These are phyloP conservation scores for Russula dissimulans DNA, from an alignment of 768 basidiomycete species.

Conservation along the genomic window DNA sequence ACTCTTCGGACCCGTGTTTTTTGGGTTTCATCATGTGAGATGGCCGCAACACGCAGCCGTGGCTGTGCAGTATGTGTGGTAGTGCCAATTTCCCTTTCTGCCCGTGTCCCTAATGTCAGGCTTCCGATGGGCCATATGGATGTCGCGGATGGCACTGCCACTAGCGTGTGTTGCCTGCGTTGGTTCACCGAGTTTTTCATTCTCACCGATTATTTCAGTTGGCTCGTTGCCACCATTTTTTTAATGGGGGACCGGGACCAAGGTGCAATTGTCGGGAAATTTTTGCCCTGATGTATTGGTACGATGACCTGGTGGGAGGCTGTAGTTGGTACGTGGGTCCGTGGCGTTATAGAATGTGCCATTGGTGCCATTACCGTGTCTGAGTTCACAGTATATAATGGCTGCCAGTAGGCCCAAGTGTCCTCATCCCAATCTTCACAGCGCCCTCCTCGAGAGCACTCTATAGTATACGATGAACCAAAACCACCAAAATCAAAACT, in stretches of 20 bases:
- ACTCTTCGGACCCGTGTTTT: no score
- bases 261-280: neutral
- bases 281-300: neutral
- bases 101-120: neutral
- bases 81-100: constrained; percentile 1
- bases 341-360: neutral
- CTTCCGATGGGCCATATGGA: neutral
- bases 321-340: neutral
- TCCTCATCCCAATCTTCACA: neutral
- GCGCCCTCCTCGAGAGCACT: neutral
- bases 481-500: no score
- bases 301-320: neutral
- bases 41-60: neutral
- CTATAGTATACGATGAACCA: neutral
- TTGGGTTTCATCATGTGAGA: neutral
- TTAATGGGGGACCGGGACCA: neutral
- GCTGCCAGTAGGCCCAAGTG: neutral
- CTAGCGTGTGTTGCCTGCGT: neutral
- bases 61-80: neutral
- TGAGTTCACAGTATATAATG: neutral
- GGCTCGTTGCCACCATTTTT: neutral
- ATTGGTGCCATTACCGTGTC: neutral
- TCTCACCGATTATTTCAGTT: neutral
- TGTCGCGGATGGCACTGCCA: neutral
- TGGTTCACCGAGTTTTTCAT: neutral